Base-by-base conservation (phyloP, 2,329 filamentous ascomycete genomes). In the Chaetomium sp. region DNA sequence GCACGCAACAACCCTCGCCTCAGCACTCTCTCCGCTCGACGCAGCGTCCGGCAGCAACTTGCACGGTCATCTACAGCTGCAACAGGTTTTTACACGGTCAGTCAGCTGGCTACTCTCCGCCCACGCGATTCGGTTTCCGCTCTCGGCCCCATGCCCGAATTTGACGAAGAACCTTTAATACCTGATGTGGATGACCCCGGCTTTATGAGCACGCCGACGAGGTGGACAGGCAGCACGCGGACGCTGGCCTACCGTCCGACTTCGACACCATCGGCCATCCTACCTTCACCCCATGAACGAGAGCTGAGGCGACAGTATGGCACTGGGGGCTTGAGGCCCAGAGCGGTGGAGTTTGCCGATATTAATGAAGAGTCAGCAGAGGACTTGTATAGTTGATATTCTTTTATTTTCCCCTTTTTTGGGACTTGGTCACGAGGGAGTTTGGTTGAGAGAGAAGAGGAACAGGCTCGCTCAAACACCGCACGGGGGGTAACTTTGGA, bases 141-240 rank as follows among this genome's bases (percentile, higher is more conserved):
- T 0, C 66, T 71, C 4, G 68, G 67, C 0, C 68, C 69, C 4
- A 70, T 70, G 68, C 57, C 63, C n/a, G 69, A 71, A 45, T 73
- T 73, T 33, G 70, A 72, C 35, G 71, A 69, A 13, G 70, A 70
- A 5, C 56, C 64, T 6, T 51, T 71, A 0, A 35, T 61, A 1
- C 67, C 68, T 0, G 69, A 66, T 7, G 9, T 59, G 4, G 67
- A 69, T n/a, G 69, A 72, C 23, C 65, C 68, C 0, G 69, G 62
- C 2, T 70, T 70, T 27, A 72, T 73, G 70, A 71, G 69, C 64
- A 73, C 71, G 6, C 71, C 71, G 16, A 71, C 68, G 13, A 63
- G 63, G 16, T 62, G 69, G 55, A 69, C 66, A 19, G 68, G 69
- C 10, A 64, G 65, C 6, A 57, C 55, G 12, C 55, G 60, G 38